Conservation (phyloP, 2,329 filamentous ascomycete species). For the Monosporascus cannonballus region DNA sequence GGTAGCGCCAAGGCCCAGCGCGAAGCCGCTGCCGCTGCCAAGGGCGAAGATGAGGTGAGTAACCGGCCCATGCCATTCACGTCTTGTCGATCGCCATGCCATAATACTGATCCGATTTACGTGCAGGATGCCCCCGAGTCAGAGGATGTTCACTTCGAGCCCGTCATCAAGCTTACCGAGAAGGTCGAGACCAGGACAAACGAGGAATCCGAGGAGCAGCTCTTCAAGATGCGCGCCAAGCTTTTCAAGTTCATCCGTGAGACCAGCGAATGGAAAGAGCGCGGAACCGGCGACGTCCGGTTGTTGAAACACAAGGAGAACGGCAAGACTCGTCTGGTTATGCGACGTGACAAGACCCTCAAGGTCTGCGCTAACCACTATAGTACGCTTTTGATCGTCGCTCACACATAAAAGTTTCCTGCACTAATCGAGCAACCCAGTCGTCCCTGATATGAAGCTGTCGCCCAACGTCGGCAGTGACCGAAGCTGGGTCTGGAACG, state of each 20-base stretch:
- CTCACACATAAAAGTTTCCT: neutral
- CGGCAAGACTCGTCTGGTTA: conserved; percentile 93
- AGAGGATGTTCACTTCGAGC: conserved; percentile 94
- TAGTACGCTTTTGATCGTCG: conserved; percentile 52
- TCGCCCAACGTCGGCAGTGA: conserved; percentile 97
- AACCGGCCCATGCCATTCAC: conserved; percentile 4
- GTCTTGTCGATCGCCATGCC: neutral
- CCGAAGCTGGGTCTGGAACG: conserved; percentile 99
- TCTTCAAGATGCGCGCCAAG: conserved; percentile 99
- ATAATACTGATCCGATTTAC: conserved; percentile 7
- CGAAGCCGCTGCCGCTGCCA: conserved; percentile 54
- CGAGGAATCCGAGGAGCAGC: conserved; percentile 94
- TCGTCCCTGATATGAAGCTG: conserved; percentile 98
- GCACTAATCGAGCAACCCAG: conserved; percentile 37
- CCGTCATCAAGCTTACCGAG: conserved; percentile 91
- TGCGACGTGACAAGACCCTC: conserved; percentile 98
- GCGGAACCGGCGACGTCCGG: conserved; percentile 91
- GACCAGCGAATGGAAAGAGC: conserved; percentile 96
- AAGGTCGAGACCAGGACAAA: conserved; percentile 97
- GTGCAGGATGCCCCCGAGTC: conserved; percentile 71
- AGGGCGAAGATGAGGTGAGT: conserved; percentile 48
- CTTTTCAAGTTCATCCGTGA: conserved; percentile 97
- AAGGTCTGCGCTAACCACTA: conserved; percentile 99
- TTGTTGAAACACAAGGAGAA: conserved; percentile 99
- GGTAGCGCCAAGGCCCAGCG: conserved; percentile 80